These are phyloP conservation scores for Dactylonectria macrodidyma DNA, from an alignment of 2,329 filamentous ascomycete species.

Conservation along the genomic window DNA sequence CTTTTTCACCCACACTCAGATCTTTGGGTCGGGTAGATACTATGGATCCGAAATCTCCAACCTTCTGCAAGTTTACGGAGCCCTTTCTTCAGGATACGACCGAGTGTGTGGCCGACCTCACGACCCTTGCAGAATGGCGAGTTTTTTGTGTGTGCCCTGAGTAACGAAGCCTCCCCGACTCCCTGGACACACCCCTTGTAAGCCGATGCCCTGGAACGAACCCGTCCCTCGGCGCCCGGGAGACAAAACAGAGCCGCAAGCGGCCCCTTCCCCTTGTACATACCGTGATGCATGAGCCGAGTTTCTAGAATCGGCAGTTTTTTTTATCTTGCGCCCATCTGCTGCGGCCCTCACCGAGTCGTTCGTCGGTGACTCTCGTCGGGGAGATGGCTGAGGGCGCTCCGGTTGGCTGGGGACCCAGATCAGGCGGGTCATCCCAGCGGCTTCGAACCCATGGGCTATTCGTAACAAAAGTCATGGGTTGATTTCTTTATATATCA, in stretches of 20 bases:
- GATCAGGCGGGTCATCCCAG: conserved; percentile 23
- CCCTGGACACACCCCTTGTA: conserved; percentile 13
- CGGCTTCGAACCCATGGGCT: background rate
- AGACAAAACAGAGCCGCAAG: conserved; percentile 29
- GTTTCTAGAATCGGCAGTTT: conserved; percentile 37
- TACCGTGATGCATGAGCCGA: conserved; percentile 39
- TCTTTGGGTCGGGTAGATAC: conserved; percentile 31
- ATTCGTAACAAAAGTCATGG: background rate
- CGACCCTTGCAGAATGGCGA: background rate
- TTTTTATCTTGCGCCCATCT: conserved; percentile 26
- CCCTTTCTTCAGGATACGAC: conserved; percentile 15
- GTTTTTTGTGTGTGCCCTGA: conserved; percentile 16
- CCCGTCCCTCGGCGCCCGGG: too few species aligned
- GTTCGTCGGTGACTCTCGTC: background rate
- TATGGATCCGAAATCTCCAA: conserved; percentile 25
- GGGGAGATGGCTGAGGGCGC: conserved; percentile 1
- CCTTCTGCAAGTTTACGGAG: conserved; percentile 23
- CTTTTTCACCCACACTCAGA: background rate
- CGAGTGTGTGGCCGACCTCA: background rate
- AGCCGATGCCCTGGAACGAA: too few species aligned
- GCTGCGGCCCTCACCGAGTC: background rate
- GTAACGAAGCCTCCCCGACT: background rate
- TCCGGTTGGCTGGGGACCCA: conserved; percentile 14
- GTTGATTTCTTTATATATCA: background rate
- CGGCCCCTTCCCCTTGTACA: background rate